Percentiles rank a stretch among this genome's conserved stretches.
Evolutionary conservation across 2,329 filamentous ascomycete genomes (phyloP).

Genomic region (Blumeria graminis): DNA sequence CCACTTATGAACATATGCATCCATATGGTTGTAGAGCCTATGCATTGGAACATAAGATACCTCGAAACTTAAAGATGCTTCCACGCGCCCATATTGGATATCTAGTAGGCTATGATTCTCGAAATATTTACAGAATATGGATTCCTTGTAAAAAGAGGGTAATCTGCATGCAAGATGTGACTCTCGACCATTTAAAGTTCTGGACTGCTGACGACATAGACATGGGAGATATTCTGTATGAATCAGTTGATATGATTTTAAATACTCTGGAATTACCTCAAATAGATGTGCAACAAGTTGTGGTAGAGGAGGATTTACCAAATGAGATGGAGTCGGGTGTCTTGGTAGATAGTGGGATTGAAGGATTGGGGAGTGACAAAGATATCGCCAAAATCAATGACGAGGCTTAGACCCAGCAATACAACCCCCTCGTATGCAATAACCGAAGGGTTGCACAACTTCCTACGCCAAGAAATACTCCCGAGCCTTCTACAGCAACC

Average conservation of each 20-base stretch:
- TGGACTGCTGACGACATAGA: background rate
- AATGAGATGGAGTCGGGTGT: background rate
- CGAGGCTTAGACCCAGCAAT: no score
- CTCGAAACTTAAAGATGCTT: background rate
- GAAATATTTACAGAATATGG: background rate
- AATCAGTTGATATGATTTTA: background rate
- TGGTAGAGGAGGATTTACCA: background rate
- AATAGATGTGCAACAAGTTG: background rate
- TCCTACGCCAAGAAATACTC: no score
- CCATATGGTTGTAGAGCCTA: background rate
- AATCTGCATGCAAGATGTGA: background rate
- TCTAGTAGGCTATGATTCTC: background rate
- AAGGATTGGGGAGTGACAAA: no score
- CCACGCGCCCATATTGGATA: background rate
- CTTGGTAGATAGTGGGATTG: no score
- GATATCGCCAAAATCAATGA: no score
- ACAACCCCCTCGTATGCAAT: no score
- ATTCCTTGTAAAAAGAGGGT: background rate
- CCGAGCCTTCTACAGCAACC: no score
- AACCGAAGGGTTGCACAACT: no score
- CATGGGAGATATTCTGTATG: background rate
- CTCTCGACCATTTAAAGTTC: background rate
- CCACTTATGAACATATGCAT: background rate
- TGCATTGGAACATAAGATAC: conserved; percentile 1
- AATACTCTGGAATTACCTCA: background rate